Conservation (phyloP, 106 monocot species). For the Apostasia shenzhenica region DNA sequence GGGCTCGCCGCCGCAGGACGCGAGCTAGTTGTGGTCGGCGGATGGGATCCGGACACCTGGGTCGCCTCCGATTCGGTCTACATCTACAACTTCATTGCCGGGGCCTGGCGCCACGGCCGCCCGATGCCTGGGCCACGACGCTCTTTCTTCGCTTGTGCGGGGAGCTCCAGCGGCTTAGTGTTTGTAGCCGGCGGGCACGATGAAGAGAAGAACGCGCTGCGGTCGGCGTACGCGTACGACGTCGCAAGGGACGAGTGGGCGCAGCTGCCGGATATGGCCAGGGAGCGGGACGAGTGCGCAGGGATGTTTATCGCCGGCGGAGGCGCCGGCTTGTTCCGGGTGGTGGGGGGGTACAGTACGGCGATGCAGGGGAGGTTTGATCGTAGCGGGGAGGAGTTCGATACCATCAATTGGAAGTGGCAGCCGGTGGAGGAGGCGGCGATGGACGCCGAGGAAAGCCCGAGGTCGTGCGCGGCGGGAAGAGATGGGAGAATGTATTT, state of each 20-base stretch:
- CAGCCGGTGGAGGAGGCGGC: constrained; percentile 25
- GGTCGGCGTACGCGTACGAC: constrained; percentile 38
- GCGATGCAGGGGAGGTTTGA: constrained; percentile 26
- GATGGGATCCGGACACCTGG: constrained; percentile 42
- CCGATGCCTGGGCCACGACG: constrained; percentile 31
- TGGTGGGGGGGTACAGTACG: constrained; percentile 27
- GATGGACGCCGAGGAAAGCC: constrained; percentile 16
- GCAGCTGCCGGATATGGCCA: constrained; percentile 29
- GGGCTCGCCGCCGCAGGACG: constrained; percentile 11
- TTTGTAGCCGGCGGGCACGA: constrained; percentile 61
- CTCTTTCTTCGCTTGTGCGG: constrained; percentile 43
- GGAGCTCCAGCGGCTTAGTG: constrained; percentile 11
- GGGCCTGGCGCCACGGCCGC: constrained; percentile 21
- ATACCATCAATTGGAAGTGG: constrained; percentile 18
- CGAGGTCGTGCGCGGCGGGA: constrained; percentile 25
- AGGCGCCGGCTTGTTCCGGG: constrained; percentile 10
- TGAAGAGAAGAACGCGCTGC: constrained; percentile 42
- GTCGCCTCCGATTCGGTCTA: constrained; percentile 17
- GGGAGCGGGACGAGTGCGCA: constrained; percentile 38
- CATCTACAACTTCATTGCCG: constrained; percentile 27
- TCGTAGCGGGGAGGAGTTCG: constrained; percentile 22
- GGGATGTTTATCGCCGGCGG: constrained; percentile 10
- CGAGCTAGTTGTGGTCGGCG: constrained; percentile 31
- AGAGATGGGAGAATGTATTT: constrained; percentile 32
- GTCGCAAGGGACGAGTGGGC: constrained; percentile 30